These are phyloP conservation scores for Kurtzmaniella natalensis DNA, from an alignment of 1,139 yeast genomes.

Conservation along the genomic window DNA sequence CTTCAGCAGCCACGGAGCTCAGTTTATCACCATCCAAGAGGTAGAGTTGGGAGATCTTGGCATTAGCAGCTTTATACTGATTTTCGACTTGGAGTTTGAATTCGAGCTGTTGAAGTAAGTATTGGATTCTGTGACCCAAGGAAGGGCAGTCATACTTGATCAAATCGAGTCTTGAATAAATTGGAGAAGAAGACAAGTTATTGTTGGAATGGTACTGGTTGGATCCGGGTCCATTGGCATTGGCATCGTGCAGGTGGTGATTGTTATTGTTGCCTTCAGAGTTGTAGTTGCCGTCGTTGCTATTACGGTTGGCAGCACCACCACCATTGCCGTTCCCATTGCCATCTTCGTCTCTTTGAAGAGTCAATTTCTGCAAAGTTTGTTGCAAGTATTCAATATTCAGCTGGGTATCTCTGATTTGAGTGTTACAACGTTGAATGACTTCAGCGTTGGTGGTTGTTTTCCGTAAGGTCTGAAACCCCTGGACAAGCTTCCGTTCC, in stretches of 20 bases:
- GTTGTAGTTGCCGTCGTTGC: conserved; percentile 9
- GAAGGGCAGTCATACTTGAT: conserved; percentile 92
- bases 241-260: conserved; percentile 5
- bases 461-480: conserved; percentile 76
- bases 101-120: conserved; percentile 91
- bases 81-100: conserved; percentile 91
- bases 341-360: conserved; percentile 19
- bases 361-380: conserved; percentile 60
- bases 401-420: conserved; percentile 85
- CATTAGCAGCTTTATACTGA: conserved; percentile 89
- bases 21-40: conserved; percentile 88
- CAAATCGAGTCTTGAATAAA: conserved; percentile 69
- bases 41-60: conserved; percentile 79
- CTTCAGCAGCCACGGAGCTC: conserved; percentile 83
- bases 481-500: conserved; percentile 81
- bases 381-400: conserved; percentile 86
- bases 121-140: conserved; percentile 90
- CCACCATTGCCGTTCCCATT: conserved; percentile 6
- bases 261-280: conserved; percentile 7
- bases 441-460: conserved; percentile 76
- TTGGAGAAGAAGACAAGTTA: conserved; percentile 27
- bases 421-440: conserved; percentile 86
- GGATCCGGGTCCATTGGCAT: not conserved
- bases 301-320: conserved; percentile 7
- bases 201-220: conserved; percentile 3